Base-by-base conservation (phyloP, 768 basidiomycete species). In the Suillus subalutaceus region DNA sequence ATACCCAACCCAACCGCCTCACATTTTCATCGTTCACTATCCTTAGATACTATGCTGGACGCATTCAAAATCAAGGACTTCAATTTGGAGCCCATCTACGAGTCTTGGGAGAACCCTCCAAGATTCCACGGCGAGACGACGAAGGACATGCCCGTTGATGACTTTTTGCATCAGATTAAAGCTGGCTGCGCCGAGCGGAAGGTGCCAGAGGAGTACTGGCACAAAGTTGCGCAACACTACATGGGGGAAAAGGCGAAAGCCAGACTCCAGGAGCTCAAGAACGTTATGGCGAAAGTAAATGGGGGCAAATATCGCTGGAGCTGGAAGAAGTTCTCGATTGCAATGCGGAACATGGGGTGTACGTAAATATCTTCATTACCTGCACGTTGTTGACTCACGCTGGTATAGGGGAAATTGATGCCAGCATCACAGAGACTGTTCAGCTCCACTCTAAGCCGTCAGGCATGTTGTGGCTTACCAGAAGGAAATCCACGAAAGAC, bases 331-430 rank as follows among this genome's bases (percentile, higher is more conserved):
- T 93, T 90, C 79, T 88, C 84, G 77, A 81, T 90, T 63, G 92
- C 91, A 4, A 88, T 93, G 86, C 79, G 83, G 66, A 93, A 87
- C 75, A 90, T 93, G 90, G 90, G 91, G 55, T 93, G 92, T 93
- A 71, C 75, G 92, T 84, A 48, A 38, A 38, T 50, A 66, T 67
- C 37, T 50, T 48, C 58, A 40, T 15, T 9, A 3, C 65, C 58
- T 40, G 38, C 18, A n/a, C 10, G 55, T 53, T 48, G 55, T 16
- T 44, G 46, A 30, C 16, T 20, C 4, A 20, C 41, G 61, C 59
- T 65, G 53, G 40, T 62, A 41, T 67, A 93, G 91, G 91, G 91
- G 82, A 85, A 18, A 88, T 93, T 52, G 91, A 92, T 66, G 68
- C 78, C 5, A 74, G 81, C 62, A 82, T 79, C 67, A 91, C 86